Base-by-base conservation (phyloP, 345 rosid species). In the Combretum micranthum region DNA sequence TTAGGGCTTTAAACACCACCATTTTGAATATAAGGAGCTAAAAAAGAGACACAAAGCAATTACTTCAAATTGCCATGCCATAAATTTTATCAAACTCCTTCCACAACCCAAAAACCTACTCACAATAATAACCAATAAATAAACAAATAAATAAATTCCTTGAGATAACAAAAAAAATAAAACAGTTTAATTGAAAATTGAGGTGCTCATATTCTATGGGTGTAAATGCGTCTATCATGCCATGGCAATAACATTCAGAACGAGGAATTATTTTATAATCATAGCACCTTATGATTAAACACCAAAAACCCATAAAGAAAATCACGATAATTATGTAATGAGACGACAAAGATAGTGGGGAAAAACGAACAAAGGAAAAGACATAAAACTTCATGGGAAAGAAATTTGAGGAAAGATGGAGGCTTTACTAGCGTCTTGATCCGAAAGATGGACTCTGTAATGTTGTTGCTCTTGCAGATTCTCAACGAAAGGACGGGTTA, bases 171-270 rank as follows among this genome's bases (percentile, higher is more conserved):
- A 37, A 39, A 18, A 12, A 1, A 42, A 42, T 0, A 12, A 52
- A 56, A 39, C 20, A 15, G 55, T 18, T 7, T 37, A 16, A 20
- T 4, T 55, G 47, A 43, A 47, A 53, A n/a, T 13, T 42, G 13
- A 1, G 63, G 42, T 52, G 82, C 82, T 77, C 74, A 77, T 70
- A 73, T 77, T 77, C 78, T 77, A 71, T 73, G 82, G 76, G 82
- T 70, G 82, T 67, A 62, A 19, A 62, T 4, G 58, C 48, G 63
- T 59, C 63, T 59, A 23, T 59, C 63, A 48, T 37, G 63, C 63
- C 54, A 55, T 45, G 68, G 71, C 68, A n/a, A 56, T 67, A 42
- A 65, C 72, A 62, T 66, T 66, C 69, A 72, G 72, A 44, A 67
- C 72, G 62, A 72, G 59, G 63, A 63, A 67, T 72, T 72, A 25